phyloP scores from a whole-genome alignment of 805 yeast genomes.

The Cyberlindnera misumaiensis region DNA sequence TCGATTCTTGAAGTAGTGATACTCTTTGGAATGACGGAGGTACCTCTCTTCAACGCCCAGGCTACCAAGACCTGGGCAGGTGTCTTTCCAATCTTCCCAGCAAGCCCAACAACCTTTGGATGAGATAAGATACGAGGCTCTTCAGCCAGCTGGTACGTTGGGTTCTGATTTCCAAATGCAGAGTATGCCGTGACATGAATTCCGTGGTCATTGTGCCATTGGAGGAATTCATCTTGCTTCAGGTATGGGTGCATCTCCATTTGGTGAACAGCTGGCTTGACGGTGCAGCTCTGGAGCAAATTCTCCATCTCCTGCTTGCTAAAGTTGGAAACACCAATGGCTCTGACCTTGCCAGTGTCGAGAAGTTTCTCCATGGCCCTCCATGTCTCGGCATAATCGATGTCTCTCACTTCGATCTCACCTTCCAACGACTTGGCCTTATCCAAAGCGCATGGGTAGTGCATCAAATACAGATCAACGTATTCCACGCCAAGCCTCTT shows the following conservation, averaged over 20 bases:
- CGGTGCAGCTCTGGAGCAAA: conserved; percentile 6
- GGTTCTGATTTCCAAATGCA: no score
- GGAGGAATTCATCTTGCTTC: no score
- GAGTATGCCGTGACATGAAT: no score
- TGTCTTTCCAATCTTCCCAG: no score
- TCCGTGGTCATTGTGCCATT: no score
- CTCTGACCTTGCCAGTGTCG: conserved; percentile 7
- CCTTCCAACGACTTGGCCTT: conserved; percentile 23
- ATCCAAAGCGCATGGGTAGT: conserved; percentile 65
- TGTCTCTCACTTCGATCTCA: conserved; percentile 42
- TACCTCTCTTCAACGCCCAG: conserved; percentile 54
- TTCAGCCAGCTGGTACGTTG: no score
- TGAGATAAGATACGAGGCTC: no score
- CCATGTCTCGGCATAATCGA: conserved; percentile 27
- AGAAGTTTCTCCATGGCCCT: conserved; percentile 11
- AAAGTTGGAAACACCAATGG: conserved; percentile 18
- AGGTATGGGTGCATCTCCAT: conserved; percentile 16
- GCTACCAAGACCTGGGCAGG: conserved; percentile 49
- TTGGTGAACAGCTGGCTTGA: conserved; percentile 14
- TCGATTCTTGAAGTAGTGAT: conserved; percentile 37
- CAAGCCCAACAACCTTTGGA: no score
- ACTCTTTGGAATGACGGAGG: conserved; percentile 47
- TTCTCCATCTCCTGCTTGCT: conserved; percentile 10
- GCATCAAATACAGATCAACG: conserved; percentile 70
- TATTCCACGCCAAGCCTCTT: conserved; percentile 61